These are phyloP conservation scores for Podospora fimiseda DNA, from an alignment of 495 filamentous ascomycete species.

Conservation along the genomic window DNA sequence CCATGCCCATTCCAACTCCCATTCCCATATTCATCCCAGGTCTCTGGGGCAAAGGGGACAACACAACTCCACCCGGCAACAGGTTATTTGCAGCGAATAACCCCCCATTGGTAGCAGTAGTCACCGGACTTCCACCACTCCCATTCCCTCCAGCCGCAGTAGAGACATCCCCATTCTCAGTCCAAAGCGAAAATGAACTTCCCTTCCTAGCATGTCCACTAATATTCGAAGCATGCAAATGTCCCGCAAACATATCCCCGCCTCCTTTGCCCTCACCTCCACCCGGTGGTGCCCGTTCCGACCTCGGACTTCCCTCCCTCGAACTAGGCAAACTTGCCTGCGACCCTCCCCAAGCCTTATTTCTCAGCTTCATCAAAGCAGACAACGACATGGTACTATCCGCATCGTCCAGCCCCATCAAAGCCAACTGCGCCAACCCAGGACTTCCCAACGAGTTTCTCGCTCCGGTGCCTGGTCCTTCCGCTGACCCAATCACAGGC, in stretches of 20 bases:
- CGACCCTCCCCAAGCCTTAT: slow-evolving; percentile 74
- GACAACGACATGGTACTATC: slow-evolving; percentile 53
- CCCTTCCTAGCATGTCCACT: slow-evolving; percentile 9
- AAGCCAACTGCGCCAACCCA: slow-evolving; percentile 64
- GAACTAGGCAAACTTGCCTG: slow-evolving; percentile 61
- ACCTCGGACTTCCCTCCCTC: slow-evolving; percentile 51
- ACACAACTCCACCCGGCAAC: background rate
- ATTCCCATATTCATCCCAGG: background rate
- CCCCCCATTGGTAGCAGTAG: background rate
- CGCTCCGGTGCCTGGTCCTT: too few relatives aligned
- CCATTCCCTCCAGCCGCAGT: too few relatives aligned
- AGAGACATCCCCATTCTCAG: background rate
- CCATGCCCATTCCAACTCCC: too few relatives aligned
- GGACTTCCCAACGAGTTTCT: slow-evolving; percentile 35
- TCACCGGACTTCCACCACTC: background rate
- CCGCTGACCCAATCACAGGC: slow-evolving; percentile 33
- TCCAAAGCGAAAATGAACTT: slow-evolving; percentile 10
- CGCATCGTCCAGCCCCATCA: slow-evolving; percentile 59
- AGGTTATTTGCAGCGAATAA: background rate
- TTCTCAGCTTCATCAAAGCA: slow-evolving; percentile 64
- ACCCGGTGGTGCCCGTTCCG: slow-evolving; percentile 29
- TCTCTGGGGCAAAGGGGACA: slow-evolving; percentile 5
- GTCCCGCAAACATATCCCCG: background rate
- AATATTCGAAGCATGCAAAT: slow-evolving; percentile 1
- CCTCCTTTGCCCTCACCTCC: background rate